A percentile compares a stretch with the other conserved stretches of the same genome.
Evolutionary conservation across 805 yeast genomes (phyloP).

Genomic region (Metschnikowia corniflorae): DNA sequence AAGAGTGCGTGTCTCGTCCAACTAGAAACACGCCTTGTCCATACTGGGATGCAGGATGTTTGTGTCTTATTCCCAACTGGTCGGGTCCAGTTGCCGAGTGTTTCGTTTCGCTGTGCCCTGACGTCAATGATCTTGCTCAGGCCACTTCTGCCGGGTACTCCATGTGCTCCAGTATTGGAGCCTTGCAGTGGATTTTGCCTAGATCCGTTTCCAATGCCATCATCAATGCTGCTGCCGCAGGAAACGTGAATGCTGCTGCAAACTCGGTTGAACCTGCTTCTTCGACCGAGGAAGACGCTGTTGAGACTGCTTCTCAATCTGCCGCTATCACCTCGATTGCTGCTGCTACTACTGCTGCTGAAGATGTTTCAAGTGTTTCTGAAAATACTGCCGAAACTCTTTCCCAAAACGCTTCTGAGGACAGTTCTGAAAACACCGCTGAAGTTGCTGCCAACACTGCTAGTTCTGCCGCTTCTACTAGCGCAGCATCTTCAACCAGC

Average conservation of each 20-base stretch:
- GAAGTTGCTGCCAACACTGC: too few species aligned
- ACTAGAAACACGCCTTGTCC: conserved; percentile 48
- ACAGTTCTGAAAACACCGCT: neutral
- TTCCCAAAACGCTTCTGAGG: neutral
- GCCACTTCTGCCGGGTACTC: conserved; percentile 43
- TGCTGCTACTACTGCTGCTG: too few species aligned
- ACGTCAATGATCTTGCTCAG: conserved; percentile 31
- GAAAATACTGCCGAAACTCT: neutral
- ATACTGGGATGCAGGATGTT: conserved; percentile 51
- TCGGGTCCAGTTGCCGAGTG: conserved; percentile 43
- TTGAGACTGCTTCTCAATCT: neutral
- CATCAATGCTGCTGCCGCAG: conserved; percentile 13
- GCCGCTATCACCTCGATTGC: conserved; percentile 7
- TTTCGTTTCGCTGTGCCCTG: conserved; percentile 33
- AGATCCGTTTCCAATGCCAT: conserved; percentile 33
- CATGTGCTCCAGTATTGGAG: conserved; percentile 41
- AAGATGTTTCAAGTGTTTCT: neutral
- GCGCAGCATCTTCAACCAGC: too few species aligned
- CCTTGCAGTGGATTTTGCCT: conserved; percentile 45
- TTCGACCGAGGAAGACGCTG: too few species aligned
- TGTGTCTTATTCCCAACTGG: conserved; percentile 48
- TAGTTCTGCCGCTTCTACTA: neutral
- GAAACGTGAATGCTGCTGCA: conserved; percentile 3
- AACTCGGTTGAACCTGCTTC: too few species aligned
- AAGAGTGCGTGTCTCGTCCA: conserved; percentile 34